A percentile compares a stretch with the other conserved stretches of the same genome.
Evolutionary conservation across 345 rosid species (phyloP).

Genomic region (Hibiscus syriacus): DNA sequence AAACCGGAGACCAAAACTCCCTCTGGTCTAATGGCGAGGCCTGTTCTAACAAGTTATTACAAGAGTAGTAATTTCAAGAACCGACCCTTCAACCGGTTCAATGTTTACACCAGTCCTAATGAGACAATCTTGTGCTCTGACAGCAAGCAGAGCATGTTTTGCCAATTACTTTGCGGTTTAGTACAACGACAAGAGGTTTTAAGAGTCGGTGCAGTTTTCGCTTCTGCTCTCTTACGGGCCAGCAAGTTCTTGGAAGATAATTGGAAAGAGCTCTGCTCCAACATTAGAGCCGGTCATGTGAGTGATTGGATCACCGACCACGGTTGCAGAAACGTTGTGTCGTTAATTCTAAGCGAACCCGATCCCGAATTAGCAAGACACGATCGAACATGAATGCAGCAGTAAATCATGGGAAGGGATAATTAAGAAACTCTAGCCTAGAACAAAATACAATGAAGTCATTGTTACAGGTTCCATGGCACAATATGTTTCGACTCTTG

Average conservation of each 20-base stretch:
- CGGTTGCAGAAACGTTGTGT: slow-evolving; percentile 48
- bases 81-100: slow-evolving; percentile 71
- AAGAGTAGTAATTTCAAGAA: slow-evolving; percentile 75
- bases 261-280: slow-evolving; percentile 63
- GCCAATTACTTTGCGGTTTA: slow-evolving; percentile 81
- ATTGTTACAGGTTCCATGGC: slow-evolving; percentile 97
- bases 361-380: slow-evolving; percentile 46
- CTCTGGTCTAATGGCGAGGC: slow-evolving; percentile 82
- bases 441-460: slow-evolving; percentile 80
- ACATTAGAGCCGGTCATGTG: slow-evolving; percentile 61
- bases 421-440: slow-evolving; percentile 72
- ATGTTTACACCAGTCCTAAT: slow-evolving; percentile 80
- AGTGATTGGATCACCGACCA: slow-evolving; percentile 76
- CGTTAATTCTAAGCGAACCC: slow-evolving; percentile 30
- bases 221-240: slow-evolving; percentile 82
- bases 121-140: slow-evolving; percentile 80
- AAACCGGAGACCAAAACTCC: slow-evolving; percentile 84
- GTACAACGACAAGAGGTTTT: slow-evolving; percentile 66
- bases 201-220: slow-evolving; percentile 83
- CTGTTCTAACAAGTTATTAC: slow-evolving; percentile 89
- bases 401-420: slow-evolving; percentile 79
- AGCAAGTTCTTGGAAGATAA: slow-evolving; percentile 76
- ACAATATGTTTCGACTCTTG: slow-evolving; percentile 78
- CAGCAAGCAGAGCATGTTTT: slow-evolving; percentile 93
- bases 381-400: slow-evolving; percentile 44